Percentiles rank a stretch among this genome's conserved stretches.
Conservation (phyloP, 2,329 filamentous ascomycete species). For the Graphilbum sp. region DNA sequence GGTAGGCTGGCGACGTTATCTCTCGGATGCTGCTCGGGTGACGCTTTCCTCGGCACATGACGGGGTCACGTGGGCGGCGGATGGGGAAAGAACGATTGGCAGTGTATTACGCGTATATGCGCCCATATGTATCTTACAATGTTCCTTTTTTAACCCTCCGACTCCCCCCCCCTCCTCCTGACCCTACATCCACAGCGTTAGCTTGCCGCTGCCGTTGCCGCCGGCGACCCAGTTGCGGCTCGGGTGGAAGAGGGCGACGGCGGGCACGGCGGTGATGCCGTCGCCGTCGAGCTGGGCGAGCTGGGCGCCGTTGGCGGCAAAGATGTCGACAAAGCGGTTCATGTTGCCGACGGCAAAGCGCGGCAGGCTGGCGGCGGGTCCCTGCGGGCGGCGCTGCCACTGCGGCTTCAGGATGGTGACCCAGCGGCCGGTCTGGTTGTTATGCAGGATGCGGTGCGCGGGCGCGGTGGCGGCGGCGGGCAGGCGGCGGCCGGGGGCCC, state of each 20-base stretch:
- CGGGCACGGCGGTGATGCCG: constrained; percentile 84
- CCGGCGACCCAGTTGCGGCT: constrained; percentile 82
- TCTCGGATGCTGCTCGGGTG: no score
- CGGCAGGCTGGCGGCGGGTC: constrained; percentile 62
- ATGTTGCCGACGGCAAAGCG: constrained; percentile 92
- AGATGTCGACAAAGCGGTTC: constrained; percentile 93
- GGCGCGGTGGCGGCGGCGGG: constrained; percentile 49
- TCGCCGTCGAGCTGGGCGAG: constrained; percentile 77
- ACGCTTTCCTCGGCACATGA: no score
- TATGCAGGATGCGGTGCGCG: constrained; percentile 55
- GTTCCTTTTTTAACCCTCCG: no score
- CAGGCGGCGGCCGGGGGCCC: constrained; percentile 42
- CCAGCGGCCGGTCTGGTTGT: constrained; percentile 92
- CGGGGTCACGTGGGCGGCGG: no score
- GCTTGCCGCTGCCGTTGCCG: constrained; percentile 79
- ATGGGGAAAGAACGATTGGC: no score
- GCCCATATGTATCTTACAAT: no score
- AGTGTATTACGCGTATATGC: no score
- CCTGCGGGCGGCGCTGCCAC: constrained; percentile 72
- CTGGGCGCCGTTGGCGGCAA: constrained; percentile 66
- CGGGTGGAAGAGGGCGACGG: constrained; percentile 81
- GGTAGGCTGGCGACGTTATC: no score
- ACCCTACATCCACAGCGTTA: constrained; percentile 70
- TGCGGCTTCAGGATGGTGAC: constrained; percentile 71
- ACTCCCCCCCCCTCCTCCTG: not conserved